phyloP scores from a whole-genome alignment of 2,329 filamentous ascomycete genomes.

The Trichoderma asperellum region DNA sequence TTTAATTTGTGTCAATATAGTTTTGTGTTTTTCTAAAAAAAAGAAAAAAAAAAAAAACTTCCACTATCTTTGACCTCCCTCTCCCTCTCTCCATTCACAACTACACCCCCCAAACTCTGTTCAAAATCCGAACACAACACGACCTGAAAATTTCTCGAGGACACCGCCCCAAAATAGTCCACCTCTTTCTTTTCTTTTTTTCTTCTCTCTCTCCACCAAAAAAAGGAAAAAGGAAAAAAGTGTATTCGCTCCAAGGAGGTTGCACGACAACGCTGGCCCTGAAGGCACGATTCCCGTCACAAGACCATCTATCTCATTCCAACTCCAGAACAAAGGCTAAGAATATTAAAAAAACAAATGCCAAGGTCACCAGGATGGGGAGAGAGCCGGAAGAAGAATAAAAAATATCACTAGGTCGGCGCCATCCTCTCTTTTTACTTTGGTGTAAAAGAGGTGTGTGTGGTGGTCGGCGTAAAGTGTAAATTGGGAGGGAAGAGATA shows the following conservation, averaged over 20 bases:
- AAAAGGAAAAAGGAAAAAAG: neutral
- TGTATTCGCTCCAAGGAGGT: constrained; percentile 16
- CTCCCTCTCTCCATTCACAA: neutral
- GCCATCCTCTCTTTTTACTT: constrained; percentile 12
- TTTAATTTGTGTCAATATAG: neutral
- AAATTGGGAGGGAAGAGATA: constrained; percentile 18
- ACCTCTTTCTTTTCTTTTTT: constrained; percentile 16
- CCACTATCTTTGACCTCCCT: constrained; percentile 3
- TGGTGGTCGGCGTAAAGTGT: constrained; percentile 25
- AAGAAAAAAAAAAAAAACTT: neutral
- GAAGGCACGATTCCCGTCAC: constrained; percentile 18
- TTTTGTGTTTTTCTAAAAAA: neutral
- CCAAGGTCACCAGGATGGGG: constrained; percentile 28
- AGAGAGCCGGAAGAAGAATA: constrained; percentile 26
- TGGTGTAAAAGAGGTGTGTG: neutral
- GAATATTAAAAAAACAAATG: constrained; percentile 29
- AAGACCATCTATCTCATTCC: constrained; percentile 29
- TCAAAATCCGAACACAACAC: neutral
- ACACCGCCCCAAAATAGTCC: constrained; percentile 15
- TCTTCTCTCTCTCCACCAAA: neutral
- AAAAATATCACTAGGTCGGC: constrained; percentile 23
- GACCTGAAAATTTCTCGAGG: neutral
- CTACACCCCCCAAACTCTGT: neutral
- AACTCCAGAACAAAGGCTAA: constrained; percentile 29
- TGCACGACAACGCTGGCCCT: constrained; percentile 25